These are phyloP conservation scores for Canna indica DNA, from an alignment of 176 grass and related monocot species.

Conservation along the genomic window DNA sequence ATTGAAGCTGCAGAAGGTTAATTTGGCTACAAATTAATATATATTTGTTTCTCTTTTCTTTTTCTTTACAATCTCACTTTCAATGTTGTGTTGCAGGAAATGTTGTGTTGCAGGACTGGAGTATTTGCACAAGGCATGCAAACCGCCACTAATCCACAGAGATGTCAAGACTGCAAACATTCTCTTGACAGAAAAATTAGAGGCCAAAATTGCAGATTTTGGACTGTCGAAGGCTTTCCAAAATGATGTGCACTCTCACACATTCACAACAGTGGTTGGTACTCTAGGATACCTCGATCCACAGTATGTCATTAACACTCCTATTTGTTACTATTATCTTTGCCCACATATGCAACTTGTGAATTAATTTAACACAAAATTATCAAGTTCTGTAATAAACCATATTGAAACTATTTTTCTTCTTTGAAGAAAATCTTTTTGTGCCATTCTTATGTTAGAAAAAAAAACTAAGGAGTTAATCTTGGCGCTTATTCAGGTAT, in stretches of 20 bases:
- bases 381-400: too few species aligned
- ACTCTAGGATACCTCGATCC: conserved; percentile 30
- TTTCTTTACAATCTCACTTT: not conserved
- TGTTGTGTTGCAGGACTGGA: conserved; percentile 32
- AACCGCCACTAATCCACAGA: conserved; percentile 24
- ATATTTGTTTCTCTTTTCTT: too few species aligned
- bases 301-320: too few species aligned
- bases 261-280: conserved; percentile 7
- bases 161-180: conserved; percentile 34
- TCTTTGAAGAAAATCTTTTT: too few species aligned
- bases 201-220: conserved; percentile 33
- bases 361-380: too few species aligned
- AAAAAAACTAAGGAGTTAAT: too few species aligned
- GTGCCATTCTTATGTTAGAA: too few species aligned
- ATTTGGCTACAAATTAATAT: too few species aligned
- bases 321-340: too few species aligned
- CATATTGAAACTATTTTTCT: too few species aligned
- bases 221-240: conserved; percentile 23
- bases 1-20: conserved; percentile 28
- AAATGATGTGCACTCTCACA: not conserved
- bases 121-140: conserved; percentile 31
- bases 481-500: conserved; percentile 5
- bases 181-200: conserved; percentile 19
- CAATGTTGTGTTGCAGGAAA: too few species aligned
- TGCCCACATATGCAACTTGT: too few species aligned